These are phyloP conservation scores for Spiromastix sp. DNA, from an alignment of 2,329 filamentous ascomycete genomes.

Conservation along the genomic window DNA sequence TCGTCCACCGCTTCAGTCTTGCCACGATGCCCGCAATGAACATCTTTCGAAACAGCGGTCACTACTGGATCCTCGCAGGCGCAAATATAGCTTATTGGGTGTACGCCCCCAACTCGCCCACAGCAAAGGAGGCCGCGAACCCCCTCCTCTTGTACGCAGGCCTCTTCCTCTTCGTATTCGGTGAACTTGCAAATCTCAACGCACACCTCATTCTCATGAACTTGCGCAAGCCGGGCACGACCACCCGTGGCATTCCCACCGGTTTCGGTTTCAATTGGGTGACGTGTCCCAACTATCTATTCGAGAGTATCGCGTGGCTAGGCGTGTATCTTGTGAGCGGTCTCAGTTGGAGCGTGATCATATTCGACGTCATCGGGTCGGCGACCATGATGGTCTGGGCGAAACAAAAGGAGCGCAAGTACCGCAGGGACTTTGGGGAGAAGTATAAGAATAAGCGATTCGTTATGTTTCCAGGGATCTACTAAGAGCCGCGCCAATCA, in stretches of 20 bases:
- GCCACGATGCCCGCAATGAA: slow-evolving; percentile 87
- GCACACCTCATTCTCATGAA: slow-evolving; percentile 70
- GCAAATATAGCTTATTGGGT: slow-evolving; percentile 73
- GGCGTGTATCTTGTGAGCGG: slow-evolving; percentile 71
- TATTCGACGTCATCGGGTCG: slow-evolving; percentile 66
- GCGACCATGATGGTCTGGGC: slow-evolving; percentile 82
- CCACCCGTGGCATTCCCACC: slow-evolving; percentile 75
- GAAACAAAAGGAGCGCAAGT: slow-evolving; percentile 80
- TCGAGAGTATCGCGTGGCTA: slow-evolving; percentile 77
- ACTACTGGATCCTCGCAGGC: slow-evolving; percentile 86
- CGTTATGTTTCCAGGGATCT: slow-evolving; percentile 68
- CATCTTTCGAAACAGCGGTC: slow-evolving; percentile 88
- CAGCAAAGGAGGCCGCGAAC: slow-evolving; percentile 45
- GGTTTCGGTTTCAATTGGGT: slow-evolving; percentile 79
- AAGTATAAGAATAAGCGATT: slow-evolving; percentile 93
- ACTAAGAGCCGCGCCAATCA: slow-evolving; percentile 39
- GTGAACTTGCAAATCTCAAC: slow-evolving; percentile 69
- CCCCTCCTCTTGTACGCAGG: slow-evolving; percentile 54
- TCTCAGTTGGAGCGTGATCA: slow-evolving; percentile 58
- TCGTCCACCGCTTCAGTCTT: slow-evolving; percentile 88
- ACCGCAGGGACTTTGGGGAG: slow-evolving; percentile 82
- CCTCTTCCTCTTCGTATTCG: slow-evolving; percentile 61
- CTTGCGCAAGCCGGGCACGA: slow-evolving; percentile 68
- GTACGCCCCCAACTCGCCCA: slow-evolving; percentile 64
- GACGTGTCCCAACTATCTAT: slow-evolving; percentile 96